Base-by-base conservation (phyloP, 1,284 basidiomycete genomes). In the Sporisorium sorghi region DNA sequence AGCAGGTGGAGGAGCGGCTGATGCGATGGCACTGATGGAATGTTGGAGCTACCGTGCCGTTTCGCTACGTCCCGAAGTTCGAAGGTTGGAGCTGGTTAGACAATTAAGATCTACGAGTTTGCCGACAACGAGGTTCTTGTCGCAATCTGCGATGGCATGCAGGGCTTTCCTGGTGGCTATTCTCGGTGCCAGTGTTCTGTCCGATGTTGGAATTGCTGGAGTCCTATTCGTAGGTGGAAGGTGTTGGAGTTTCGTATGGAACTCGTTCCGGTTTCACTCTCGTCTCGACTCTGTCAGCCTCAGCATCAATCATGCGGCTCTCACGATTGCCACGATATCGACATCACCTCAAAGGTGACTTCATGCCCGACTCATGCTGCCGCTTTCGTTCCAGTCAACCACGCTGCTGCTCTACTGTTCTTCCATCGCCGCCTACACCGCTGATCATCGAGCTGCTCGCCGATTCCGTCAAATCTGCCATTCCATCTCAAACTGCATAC, bases 371-470 rank as follows among this genome's bases (percentile, higher is more conserved):
- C 28, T 2, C 24, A n/a, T 19, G 26, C 28, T 9, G 30, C 19
- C 10, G 17, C 26, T 19, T 26, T 30, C n/a, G 28, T n/a, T 15
- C 15, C 10, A n/a, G 4, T 47, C 23, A 19, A 47, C 11, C 46
- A 47, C 28, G 17, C 28, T 30, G 24, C 44, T 17, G 46, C 46
- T 47, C 10, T 30, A 11, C 10, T 12, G 5, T 19, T n/a, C 11
- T n/a, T 30, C 17, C 28, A 47, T 30, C 9, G 11, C 5, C 10
- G 32, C 11, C 28, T 7, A 33, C 40, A 14, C 37, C 9, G 19
- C 42, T 48, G 54, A 51, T 60, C 62, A 58, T 61, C 52, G 55
- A 66, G 28, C 51, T 59, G 66, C 56, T 52, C 32, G 8, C 12
- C 28, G 23, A 30, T 47, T 11, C 43, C 26, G n/a, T 26, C 21